Evolutionary conservation across 495 filamentous ascomycete genomes (phyloP).

Genomic region (Penicillium riverlandense): DNA sequence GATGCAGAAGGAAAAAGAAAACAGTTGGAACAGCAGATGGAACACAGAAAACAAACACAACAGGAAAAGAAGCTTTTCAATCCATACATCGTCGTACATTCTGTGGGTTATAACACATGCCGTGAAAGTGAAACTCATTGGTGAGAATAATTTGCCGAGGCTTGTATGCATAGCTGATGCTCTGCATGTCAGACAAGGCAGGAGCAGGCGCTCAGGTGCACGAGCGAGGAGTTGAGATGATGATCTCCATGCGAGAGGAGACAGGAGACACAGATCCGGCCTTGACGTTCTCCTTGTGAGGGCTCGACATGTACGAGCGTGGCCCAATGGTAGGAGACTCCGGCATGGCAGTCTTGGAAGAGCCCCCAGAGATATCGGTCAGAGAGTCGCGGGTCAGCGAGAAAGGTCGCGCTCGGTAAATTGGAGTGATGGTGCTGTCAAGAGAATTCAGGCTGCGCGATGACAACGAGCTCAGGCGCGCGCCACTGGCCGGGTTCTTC

Average conservation of each 20-base stretch:
- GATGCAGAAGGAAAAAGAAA: not conserved
- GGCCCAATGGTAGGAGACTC: slow-evolving; percentile 15
- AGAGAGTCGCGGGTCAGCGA: slow-evolving; percentile 19
- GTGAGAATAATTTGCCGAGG: no score
- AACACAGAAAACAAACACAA: not conserved
- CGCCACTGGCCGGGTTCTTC: slow-evolving; percentile 26
- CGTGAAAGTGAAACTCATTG: not conserved
- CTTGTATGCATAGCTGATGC: not conserved
- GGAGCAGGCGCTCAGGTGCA: slow-evolving; percentile 3
- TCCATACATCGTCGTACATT: slow-evolving; percentile 12
- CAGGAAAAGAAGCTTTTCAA: not conserved
- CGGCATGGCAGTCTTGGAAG: slow-evolving; percentile 26
- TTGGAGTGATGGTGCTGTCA: slow-evolving; percentile 25
- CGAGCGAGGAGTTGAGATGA: slow-evolving; percentile 14
- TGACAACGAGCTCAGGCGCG: slow-evolving; percentile 23
- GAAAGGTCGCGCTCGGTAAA: slow-evolving; percentile 17
- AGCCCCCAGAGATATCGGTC: slow-evolving; percentile 23
- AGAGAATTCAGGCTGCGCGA: slow-evolving; percentile 21
- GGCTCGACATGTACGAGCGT: slow-evolving; percentile 20
- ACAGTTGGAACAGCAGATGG: not conserved
- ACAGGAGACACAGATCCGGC: slow-evolving; percentile 28
- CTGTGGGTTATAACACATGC: slow-evolving; percentile 13
- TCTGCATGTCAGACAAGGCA: not conserved
- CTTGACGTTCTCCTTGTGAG: slow-evolving; percentile 29
- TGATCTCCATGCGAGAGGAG: slow-evolving; percentile 26